A percentile compares a stretch with the other conserved stretches of the same genome.
Evolutionary conservation across 371 early-diverging fungal genomes (phyloP).

Genomic region (Lichtheimia ornata): DNA sequence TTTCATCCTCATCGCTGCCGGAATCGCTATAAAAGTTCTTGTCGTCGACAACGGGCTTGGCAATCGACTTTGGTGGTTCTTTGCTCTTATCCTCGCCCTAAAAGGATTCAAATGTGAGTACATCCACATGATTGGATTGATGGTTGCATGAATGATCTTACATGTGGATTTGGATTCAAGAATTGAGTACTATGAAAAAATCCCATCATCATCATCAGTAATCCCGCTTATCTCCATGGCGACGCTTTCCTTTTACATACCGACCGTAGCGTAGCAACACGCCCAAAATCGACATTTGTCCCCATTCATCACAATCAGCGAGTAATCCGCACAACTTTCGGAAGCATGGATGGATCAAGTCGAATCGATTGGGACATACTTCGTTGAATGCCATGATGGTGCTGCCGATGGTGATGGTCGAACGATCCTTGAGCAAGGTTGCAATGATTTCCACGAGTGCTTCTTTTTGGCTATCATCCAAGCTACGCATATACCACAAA

Average conservation of each 20-base stretch:
- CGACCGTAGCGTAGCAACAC: conserved; percentile 81
- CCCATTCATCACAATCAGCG: conserved; percentile 93
- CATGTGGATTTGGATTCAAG: conserved; percentile 59
- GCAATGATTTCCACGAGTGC: conserved; percentile 77
- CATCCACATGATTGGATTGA: no score
- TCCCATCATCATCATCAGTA: background rate
- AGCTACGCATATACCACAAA: conserved; percentile 39
- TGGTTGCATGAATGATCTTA: conserved; percentile 9
- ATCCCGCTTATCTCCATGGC: conserved; percentile 6
- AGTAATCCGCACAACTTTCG: conserved; percentile 85
- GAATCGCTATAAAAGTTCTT: conserved; percentile 48
- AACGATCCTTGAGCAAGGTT: conserved; percentile 79
- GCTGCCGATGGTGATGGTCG: conserved; percentile 85
- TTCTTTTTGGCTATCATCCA: conserved; percentile 79
- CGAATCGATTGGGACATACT: conserved; percentile 83
- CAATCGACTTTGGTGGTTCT: conserved; percentile 26
- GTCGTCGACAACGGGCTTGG: conserved; percentile 13
- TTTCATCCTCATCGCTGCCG: conserved; percentile 27
- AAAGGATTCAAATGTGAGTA: no score
- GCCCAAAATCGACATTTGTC: conserved; percentile 84
- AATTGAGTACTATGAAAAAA: conserved; percentile 53
- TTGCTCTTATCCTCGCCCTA: conserved; percentile 42
- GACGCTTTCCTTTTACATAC: conserved; percentile 20
- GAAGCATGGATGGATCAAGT: conserved; percentile 87
- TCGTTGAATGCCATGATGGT: conserved; percentile 86